Evolutionary conservation across 345 rosid genomes (phyloP).

Genomic region (Melastoma malabathricum): DNA sequence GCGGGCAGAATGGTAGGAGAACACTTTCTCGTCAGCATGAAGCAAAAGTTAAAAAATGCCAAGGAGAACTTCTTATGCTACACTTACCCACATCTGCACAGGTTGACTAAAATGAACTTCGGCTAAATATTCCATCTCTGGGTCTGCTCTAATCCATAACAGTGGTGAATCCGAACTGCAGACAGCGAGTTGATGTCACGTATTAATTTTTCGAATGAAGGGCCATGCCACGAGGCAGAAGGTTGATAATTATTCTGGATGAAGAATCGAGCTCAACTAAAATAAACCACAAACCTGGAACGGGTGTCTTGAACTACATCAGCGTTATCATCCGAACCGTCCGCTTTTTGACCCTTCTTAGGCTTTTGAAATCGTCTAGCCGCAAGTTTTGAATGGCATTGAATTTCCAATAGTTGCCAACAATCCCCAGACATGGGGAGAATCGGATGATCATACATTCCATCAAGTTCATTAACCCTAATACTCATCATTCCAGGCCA

Average conservation of each 20-base stretch:
- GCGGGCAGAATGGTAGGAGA: background rate
- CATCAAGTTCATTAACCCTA: constrained; percentile 87
- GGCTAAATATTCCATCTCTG: constrained; percentile 96
- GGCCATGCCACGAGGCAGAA: background rate
- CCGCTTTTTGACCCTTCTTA: constrained; percentile 85
- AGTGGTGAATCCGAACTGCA: constrained; percentile 86
- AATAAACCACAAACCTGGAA: constrained; percentile 57
- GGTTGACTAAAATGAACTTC: constrained; percentile 97
- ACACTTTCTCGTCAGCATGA: background rate
- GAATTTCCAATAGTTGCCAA: constrained; percentile 95
- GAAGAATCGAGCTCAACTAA: background rate
- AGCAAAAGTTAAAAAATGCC: background rate
- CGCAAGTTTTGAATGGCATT: constrained; percentile 90
- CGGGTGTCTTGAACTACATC: constrained; percentile 58
- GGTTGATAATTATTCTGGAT: background rate
- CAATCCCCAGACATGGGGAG: constrained; percentile 87
- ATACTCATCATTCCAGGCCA: constrained; percentile 99
- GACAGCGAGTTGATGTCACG: constrained; percentile 7
- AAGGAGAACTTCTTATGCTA: background rate
- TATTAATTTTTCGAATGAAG: background rate
- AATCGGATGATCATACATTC: constrained; percentile 91
- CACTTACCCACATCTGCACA: constrained; percentile 98
- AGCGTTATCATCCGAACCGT: constrained; percentile 82
- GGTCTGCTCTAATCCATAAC: constrained; percentile 92
- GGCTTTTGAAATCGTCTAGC: constrained; percentile 88